Conservation (phyloP, 352 stramenopile genomes). For the Phytophthora podocarpi region DNA sequence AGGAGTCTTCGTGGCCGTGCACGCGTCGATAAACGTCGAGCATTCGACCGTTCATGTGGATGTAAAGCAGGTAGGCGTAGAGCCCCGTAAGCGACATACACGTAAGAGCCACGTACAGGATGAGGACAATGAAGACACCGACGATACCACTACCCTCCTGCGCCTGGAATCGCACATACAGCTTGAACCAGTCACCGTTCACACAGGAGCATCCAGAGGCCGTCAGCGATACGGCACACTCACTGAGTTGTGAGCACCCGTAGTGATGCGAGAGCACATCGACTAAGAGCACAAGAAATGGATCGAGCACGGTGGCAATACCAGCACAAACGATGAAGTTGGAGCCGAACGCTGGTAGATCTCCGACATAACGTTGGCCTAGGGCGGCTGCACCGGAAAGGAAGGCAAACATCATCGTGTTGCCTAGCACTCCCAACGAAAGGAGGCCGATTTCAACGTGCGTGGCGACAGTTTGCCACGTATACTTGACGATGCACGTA, state of each 20-base stretch:
- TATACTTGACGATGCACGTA: constrained; percentile 89
- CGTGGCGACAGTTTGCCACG: constrained; percentile 62
- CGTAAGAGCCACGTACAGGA: constrained; percentile 75
- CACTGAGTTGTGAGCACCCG: constrained; percentile 50
- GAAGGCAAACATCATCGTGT: constrained; percentile 54
- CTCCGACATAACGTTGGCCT: constrained; percentile 53
- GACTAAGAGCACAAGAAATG: constrained; percentile 78
- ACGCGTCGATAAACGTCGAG: constrained; percentile 87
- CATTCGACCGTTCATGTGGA: constrained; percentile 92
- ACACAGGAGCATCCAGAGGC: constrained; percentile 59
- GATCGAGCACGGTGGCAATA: constrained; percentile 79
- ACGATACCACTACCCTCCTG: constrained; percentile 81
- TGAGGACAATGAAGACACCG: constrained; percentile 75
- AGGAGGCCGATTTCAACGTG: constrained; percentile 74
- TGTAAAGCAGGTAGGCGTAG: constrained; percentile 83
- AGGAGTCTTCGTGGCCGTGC: constrained; percentile 65
- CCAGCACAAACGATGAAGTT: constrained; percentile 83
- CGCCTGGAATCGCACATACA: constrained; percentile 79
- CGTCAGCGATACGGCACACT: constrained; percentile 50
- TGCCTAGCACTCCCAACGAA: constrained; percentile 56
- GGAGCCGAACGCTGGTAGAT: constrained; percentile 76
- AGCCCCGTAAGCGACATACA: constrained; percentile 57
- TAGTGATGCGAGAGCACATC: constrained; percentile 85
- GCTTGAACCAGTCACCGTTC: constrained; percentile 90
- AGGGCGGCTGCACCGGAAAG: constrained; percentile 47